These are phyloP conservation scores for Cercis canadensis DNA, from an alignment of 306 rosid species.

Conservation along the genomic window DNA sequence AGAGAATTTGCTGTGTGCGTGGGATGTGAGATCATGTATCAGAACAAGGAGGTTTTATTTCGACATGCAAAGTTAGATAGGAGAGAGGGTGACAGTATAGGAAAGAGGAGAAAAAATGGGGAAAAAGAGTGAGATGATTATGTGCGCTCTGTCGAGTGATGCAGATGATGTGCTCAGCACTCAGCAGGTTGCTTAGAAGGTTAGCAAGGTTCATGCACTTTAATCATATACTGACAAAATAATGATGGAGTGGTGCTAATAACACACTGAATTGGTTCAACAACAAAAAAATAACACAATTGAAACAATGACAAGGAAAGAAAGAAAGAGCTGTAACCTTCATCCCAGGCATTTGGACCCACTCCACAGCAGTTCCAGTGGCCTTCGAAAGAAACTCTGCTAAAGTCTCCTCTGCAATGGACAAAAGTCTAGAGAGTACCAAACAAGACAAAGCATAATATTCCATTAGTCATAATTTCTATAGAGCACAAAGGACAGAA, in stretches of 20 bases:
- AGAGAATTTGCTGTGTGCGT: not conserved
- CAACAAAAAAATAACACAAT: not conserved
- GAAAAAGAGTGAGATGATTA: not conserved
- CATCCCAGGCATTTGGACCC: slow-evolving; percentile 99
- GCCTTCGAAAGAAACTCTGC: slow-evolving; percentile 99
- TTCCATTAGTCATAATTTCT: slow-evolving; percentile 35
- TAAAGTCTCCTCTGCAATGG: slow-evolving; percentile 99
- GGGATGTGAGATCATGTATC: not conserved
- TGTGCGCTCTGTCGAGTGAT: slow-evolving; percentile 1
- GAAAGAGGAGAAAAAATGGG: not conserved
- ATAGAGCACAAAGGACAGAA: slow-evolving; percentile 18
- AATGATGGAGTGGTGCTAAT: slow-evolving; percentile 9
- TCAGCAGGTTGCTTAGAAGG: slow-evolving; percentile 44
- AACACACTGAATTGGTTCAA: no score
- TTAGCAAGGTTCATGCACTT: slow-evolving; percentile 42
- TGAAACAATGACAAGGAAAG: slow-evolving; percentile 18
- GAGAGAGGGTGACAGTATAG: not conserved
- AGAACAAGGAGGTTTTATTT: no score
- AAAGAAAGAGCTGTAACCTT: slow-evolving; percentile 62
- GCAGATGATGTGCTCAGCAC: slow-evolving; percentile 8
- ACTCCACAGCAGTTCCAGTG: slow-evolving; percentile 99
- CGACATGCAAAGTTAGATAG: not conserved
- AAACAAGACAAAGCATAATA: slow-evolving; percentile 35
- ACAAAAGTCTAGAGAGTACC: slow-evolving; percentile 77
- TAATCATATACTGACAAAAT: slow-evolving; percentile 28